Base-by-base conservation (phyloP, 2,329 filamentous ascomycete genomes). In the Fusarium nurragi region DNA sequence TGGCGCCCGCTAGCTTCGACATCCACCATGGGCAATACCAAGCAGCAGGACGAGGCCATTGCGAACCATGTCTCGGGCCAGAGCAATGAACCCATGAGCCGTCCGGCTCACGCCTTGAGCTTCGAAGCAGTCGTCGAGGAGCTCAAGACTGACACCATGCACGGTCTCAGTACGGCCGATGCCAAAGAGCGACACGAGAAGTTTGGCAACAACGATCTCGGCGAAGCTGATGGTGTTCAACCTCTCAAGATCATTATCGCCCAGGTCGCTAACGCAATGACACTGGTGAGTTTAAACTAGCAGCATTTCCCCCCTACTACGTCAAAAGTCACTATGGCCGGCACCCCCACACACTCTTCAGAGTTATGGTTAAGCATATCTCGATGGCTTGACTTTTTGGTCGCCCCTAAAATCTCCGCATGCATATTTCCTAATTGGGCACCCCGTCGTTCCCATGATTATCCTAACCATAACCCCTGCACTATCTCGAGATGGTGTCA, bases 181-280 rank as follows among this genome's bases (percentile, higher is more conserved):
- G 87, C 84, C 8, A 77, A 79, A 44, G 67, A 77, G 28, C 80
- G 86, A 18, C 73, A 87, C 9, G 77, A 80, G 26, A 75, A 84
- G 56, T 84, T 82, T 77, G 87, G 88, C n/a, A 74, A 77, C 21
- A 90, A 90, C 70, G 82, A 88, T 60, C 78, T 90, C 4, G 83
- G 73, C 6, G 72, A 77, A 30, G 71, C 73, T 32, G 74, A 77
- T 47, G 73, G 83, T 12, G 84, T 90, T 41, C 83, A 78, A 77
- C 74, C 83, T 79, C 53, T 81, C 40, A 88, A 87, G 71, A 87
- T 89, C 32, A 74, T 89, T 11, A 77, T 90, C 41, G 81, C 84
- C 23, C 89, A 91, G 73, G 79, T 91, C 52, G 87, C 87, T 49
- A 91, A 91, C 72, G 88, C 88, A 11, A 87, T 91, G 86, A 90